phyloP scores from a whole-genome alignment of 2,329 filamentous ascomycete genomes.

The Pseudogymnoascus sp. region DNA sequence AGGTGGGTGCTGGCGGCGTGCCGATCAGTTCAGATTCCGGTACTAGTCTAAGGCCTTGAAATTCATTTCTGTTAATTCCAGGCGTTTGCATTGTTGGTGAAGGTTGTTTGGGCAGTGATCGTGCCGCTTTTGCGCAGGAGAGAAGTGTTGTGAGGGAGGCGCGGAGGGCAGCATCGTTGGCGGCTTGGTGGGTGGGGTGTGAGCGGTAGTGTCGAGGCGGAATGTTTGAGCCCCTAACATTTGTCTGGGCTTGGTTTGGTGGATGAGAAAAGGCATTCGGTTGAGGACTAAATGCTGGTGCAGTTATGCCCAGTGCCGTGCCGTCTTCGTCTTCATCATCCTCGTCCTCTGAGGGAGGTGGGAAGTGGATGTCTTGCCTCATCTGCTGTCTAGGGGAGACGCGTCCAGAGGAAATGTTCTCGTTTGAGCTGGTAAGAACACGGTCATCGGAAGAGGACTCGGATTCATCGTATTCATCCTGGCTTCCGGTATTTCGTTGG shows the following conservation, averaged over 20 bases:
- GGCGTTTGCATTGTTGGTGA: slow-evolving; percentile 7
- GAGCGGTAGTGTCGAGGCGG: slow-evolving; percentile 27
- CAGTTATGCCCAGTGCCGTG: slow-evolving; percentile 62
- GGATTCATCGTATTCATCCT: slow-evolving; percentile 91
- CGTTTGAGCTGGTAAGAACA: slow-evolving; percentile 50
- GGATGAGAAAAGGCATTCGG: slow-evolving; percentile 90
- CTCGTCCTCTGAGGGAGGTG: slow-evolving; percentile 28
- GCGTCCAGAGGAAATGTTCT: slow-evolving; percentile 36
- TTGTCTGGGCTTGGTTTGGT: slow-evolving; percentile 39
- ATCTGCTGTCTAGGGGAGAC: slow-evolving; percentile 20
- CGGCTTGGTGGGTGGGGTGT: slow-evolving; percentile 57
- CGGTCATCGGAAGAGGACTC: slow-evolving; percentile 83
- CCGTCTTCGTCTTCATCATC: slow-evolving; percentile 65
- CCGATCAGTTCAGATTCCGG: slow-evolving; percentile 52
- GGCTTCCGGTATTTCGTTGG: slow-evolving; percentile 57
- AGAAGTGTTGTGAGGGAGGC: slow-evolving; percentile 91
- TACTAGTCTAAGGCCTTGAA: slow-evolving; percentile 50
- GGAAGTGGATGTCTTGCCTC: slow-evolving; percentile 27
- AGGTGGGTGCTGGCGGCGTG: slow-evolving; percentile 24
- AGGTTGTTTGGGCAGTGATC: slow-evolving; percentile 62
- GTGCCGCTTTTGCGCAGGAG: slow-evolving; percentile 87
- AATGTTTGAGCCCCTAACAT: slow-evolving; percentile 29
- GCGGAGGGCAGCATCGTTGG: slow-evolving; percentile 87
- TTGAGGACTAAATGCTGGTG: slow-evolving; percentile 64
- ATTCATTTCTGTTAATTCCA: slow-evolving; percentile 30